Percentiles rank a stretch among this genome's conserved stretches.
Conservation (phyloP, 2,329 filamentous ascomycete species). For the Diaporthe sp. region DNA sequence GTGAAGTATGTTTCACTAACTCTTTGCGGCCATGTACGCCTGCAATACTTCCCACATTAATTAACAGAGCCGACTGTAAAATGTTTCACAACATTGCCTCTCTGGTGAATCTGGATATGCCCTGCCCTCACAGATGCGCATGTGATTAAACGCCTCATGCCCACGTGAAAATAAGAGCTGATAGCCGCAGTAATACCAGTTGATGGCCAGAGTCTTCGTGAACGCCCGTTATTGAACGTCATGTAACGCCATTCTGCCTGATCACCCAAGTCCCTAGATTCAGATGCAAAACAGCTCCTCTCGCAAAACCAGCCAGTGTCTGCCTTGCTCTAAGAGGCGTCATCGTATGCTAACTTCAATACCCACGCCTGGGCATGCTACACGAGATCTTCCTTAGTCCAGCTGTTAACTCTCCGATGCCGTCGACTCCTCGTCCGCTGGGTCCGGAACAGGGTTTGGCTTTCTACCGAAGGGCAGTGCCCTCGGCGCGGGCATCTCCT, state of each 20-base stretch:
- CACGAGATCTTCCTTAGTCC: neutral
- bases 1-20: no score
- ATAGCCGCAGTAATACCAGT: neutral
- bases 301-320: neutral
- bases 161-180: no score
- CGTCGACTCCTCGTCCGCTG: slow-evolving; percentile 36
- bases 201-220: neutral
- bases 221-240: neutral
- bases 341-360: neutral
- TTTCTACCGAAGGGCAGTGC: slow-evolving; percentile 6
- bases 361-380: neutral
- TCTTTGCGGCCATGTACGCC: no score
- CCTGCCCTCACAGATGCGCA: neutral
- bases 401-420: slow-evolving; percentile 33
- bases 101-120: neutral
- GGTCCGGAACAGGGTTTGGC: slow-evolving; percentile 21
- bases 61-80: neutral
- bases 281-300: neutral
- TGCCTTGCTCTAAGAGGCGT: neutral
- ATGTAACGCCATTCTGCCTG: neutral
- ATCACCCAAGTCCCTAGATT: neutral
- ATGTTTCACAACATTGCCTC: neutral
- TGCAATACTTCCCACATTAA: neutral
- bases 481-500: slow-evolving; percentile 22
- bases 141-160: neutral